phyloP scores from a whole-genome alignment of 768 basidiomycete species.

The Tubosaeta brunneosetosa region DNA sequence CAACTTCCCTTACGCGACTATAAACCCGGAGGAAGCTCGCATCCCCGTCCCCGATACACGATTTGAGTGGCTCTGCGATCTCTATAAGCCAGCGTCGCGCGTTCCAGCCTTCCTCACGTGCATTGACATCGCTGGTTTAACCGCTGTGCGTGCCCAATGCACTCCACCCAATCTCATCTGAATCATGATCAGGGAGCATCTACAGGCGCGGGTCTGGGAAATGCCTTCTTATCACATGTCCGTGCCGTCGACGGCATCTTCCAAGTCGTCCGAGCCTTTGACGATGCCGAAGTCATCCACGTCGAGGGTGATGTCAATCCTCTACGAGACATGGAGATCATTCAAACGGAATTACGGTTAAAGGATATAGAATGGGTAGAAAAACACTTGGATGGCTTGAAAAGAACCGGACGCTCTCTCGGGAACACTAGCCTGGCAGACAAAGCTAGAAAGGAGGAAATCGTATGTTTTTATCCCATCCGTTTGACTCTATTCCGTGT shows the following conservation, averaged over 20 bases:
- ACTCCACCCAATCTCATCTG: constrained; percentile 10
- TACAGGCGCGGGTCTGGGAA: constrained; percentile 96
- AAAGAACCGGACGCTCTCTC: constrained; percentile 67
- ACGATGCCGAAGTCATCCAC: constrained; percentile 98
- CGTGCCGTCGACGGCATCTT: constrained; percentile 99
- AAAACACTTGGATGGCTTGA: constrained; percentile 76
- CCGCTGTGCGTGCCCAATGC: constrained; percentile 59
- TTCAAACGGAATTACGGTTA: constrained; percentile 86
- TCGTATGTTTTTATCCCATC: constrained; percentile 45
- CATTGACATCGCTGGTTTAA: constrained; percentile 97
- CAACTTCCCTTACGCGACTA: constrained; percentile 95
- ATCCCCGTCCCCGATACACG: constrained; percentile 92
- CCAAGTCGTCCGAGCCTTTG: constrained; percentile 96
- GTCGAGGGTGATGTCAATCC: constrained; percentile 98
- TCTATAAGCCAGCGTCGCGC: constrained; percentile 83
- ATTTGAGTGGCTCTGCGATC: constrained; percentile 89
- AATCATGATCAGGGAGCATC: constrained; percentile 70
- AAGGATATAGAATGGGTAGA: constrained; percentile 99
- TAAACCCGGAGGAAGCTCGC: constrained; percentile 93
- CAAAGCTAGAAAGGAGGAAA: constrained; percentile 95
- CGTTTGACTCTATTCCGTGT: constrained; percentile 4
- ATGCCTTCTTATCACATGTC: constrained; percentile 95
- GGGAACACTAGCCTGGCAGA: constrained; percentile 80
- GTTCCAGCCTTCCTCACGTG: constrained; percentile 95
- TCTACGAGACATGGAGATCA: constrained; percentile 94